These are phyloP conservation scores for Xylaria sp. DNA, from an alignment of 2,329 filamentous ascomycete species.

Conservation along the genomic window DNA sequence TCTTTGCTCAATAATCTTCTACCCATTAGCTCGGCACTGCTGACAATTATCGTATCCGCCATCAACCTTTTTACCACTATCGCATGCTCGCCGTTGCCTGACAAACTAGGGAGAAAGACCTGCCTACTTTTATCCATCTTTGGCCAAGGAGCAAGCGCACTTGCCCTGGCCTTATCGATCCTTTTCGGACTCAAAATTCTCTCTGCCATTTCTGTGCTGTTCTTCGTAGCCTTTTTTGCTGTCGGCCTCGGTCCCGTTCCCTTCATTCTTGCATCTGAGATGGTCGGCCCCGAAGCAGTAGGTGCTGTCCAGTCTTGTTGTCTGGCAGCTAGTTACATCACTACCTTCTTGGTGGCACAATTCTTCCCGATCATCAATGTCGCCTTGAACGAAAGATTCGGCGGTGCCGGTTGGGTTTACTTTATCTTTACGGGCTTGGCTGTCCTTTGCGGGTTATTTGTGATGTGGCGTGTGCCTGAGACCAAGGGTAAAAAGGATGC, in stretches of 20 bases:
- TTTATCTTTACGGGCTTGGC: constrained; percentile 87
- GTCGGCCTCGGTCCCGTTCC: constrained; percentile 92
- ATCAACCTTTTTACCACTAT: constrained; percentile 87
- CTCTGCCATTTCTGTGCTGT: constrained; percentile 79
- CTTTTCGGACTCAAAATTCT: constrained; percentile 72
- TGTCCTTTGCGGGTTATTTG: constrained; percentile 70
- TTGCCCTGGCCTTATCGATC: constrained; percentile 82
- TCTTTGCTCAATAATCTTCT: constrained; percentile 83
- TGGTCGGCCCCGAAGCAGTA: constrained; percentile 88
- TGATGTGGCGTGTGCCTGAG: constrained; percentile 79
- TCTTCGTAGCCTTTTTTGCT: constrained; percentile 89
- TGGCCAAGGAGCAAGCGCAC: constrained; percentile 81
- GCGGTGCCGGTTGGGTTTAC: constrained; percentile 82
- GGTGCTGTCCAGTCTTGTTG: constrained; percentile 91
- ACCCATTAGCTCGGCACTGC: constrained; percentile 77
- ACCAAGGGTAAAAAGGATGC: constrained; percentile 83
- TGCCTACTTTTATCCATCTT: constrained; percentile 82
- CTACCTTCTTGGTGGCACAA: constrained; percentile 90
- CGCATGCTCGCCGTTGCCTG: constrained; percentile 81
- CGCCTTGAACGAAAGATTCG: constrained; percentile 65
- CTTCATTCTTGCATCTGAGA: constrained; percentile 90
- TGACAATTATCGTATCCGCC: constrained; percentile 86
- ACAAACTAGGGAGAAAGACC: constrained; percentile 84
- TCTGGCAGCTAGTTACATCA: constrained; percentile 84
- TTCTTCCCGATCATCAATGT: constrained; percentile 91